Evolutionary conservation across 2,329 filamentous ascomycete species (phyloP).

Genomic region (Pestalotiopsis sp.): DNA sequence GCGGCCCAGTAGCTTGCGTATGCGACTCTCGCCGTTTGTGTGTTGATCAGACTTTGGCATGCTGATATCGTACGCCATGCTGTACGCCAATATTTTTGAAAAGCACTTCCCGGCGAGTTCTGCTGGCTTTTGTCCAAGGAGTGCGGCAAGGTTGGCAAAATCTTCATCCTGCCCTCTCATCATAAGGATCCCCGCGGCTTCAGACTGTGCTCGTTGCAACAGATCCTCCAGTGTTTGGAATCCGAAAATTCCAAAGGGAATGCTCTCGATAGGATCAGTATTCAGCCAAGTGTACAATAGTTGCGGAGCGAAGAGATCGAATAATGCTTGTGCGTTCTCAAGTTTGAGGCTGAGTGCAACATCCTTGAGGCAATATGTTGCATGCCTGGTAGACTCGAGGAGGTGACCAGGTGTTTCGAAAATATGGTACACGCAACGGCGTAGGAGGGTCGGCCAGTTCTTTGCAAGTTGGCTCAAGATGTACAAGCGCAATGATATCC

Average conservation of each 20-base stretch:
- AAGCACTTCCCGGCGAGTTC: slow-evolving; percentile 70
- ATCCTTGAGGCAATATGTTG: slow-evolving; percentile 66
- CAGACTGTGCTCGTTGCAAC: slow-evolving; percentile 69
- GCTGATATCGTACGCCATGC: slow-evolving; percentile 73
- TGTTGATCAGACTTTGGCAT: slow-evolving; percentile 38
- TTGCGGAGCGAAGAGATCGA: slow-evolving; percentile 83
- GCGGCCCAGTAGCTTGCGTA: slow-evolving; percentile 69
- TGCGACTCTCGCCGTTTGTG: slow-evolving; percentile 60
- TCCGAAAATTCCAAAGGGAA: slow-evolving; percentile 85
- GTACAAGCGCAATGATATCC: slow-evolving; percentile 80
- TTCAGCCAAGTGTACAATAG: slow-evolving; percentile 90
- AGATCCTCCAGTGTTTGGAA: slow-evolving; percentile 71
- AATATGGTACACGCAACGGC: slow-evolving; percentile 87
- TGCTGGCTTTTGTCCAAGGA: slow-evolving; percentile 53
- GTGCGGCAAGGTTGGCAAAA: slow-evolving; percentile 57
- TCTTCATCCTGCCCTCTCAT: slow-evolving; percentile 75
- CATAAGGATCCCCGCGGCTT: slow-evolving; percentile 76
- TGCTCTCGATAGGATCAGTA: slow-evolving; percentile 61
- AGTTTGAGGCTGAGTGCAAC: slow-evolving; percentile 69
- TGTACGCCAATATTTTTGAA: slow-evolving; percentile 78
- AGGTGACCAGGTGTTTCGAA: slow-evolving; percentile 86
- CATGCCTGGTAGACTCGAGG: slow-evolving; percentile 64
- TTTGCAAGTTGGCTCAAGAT: slow-evolving; percentile 77
- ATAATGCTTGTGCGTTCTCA: slow-evolving; percentile 67
- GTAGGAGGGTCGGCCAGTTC: slow-evolving; percentile 80